Evolutionary conservation across 1,284 basidiomycete genomes (phyloP).

Genomic region (Garcileccinum viscosum): DNA sequence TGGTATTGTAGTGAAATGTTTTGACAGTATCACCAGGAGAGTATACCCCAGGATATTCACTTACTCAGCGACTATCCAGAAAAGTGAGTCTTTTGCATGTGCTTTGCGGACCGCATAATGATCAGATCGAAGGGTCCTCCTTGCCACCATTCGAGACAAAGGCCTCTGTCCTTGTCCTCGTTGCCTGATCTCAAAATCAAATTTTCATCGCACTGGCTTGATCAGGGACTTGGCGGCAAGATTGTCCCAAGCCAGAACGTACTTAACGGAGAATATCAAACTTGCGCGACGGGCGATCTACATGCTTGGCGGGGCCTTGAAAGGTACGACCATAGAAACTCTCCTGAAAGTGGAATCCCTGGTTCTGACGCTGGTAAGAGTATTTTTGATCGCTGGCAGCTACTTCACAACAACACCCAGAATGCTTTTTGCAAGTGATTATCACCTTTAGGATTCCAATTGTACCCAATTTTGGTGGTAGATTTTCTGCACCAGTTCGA

Average conservation of each 20-base stretch:
- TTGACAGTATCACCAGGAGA: not conserved
- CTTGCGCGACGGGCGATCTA: not conserved
- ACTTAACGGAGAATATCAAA: not conserved
- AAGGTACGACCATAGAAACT: not conserved
- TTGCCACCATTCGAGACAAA: not conserved
- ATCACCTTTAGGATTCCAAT: not conserved
- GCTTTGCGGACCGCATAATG: not conserved
- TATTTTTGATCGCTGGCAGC: not conserved
- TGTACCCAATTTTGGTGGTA: not conserved
- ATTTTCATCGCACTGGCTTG: not conserved
- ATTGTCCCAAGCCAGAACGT: not conserved
- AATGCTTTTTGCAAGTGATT: slow-evolving; percentile 5
- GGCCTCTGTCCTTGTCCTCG: not conserved
- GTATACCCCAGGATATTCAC: not conserved
- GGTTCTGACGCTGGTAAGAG: not conserved
- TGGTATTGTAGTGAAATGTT: not conserved
- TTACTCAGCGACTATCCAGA: not conserved
- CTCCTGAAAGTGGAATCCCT: slow-evolving; percentile 1
- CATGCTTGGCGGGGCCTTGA: not conserved
- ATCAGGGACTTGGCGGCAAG: not conserved
- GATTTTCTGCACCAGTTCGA: not conserved
- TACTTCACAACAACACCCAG: not conserved
- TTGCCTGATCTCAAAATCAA: not conserved
- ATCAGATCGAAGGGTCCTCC: not conserved
- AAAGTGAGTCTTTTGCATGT: not conserved